These are phyloP conservation scores for Vicia sativa DNA, from an alignment of 306 rosid genomes.

Conservation along the genomic window DNA sequence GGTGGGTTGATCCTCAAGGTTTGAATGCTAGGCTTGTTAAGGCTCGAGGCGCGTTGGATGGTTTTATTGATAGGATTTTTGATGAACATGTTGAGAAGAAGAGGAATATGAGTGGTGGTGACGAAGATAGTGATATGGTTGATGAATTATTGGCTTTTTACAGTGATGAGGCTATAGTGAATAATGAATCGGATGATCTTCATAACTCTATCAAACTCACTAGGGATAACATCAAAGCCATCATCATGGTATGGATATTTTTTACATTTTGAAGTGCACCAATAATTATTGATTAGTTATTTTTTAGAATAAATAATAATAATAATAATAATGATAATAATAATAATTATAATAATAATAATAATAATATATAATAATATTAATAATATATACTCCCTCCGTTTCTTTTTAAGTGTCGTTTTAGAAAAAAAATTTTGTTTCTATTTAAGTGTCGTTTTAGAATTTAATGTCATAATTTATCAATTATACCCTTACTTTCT, in stretches of 20 bases:
- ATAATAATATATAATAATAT: no score
- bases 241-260: constrained; percentile 59
- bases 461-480: no score
- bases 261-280: neutral
- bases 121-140: constrained; percentile 66
- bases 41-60: constrained; percentile 62
- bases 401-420: no score
- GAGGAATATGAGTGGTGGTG: neutral
- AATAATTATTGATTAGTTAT: neutral
- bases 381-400: no score
- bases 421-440: no score
- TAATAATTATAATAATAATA: neutral
- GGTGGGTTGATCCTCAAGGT: constrained; percentile 74
- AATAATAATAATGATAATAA: neutral
- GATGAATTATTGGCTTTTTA: constrained; percentile 76
- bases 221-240: constrained; percentile 79
- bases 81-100: constrained; percentile 60
- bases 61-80: constrained; percentile 65
- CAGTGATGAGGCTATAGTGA: constrained; percentile 32
- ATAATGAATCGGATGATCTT: constrained; percentile 43
- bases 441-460: no score
- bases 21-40: constrained; percentile 44
- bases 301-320: neutral
- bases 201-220: constrained; percentile 61
- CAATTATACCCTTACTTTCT: no score